phyloP scores from a whole-genome alignment of 2,329 filamentous ascomycete species.

The Fusarium papillatum region DNA sequence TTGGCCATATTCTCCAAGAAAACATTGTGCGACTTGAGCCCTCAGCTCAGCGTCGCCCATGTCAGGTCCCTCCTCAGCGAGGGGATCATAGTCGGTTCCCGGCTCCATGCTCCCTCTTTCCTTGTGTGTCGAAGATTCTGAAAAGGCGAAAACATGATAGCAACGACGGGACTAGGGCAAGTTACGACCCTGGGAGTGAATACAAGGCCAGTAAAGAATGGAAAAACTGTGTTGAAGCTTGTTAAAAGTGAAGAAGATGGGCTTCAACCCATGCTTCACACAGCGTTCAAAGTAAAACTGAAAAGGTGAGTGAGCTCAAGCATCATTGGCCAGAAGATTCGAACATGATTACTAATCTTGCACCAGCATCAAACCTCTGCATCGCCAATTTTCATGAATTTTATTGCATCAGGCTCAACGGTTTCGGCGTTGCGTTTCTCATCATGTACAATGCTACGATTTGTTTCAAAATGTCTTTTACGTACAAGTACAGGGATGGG shows the following conservation, averaged over 20 bases:
- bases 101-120: slow-evolving; percentile 48
- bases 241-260: not conserved
- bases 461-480: slow-evolving; percentile 44
- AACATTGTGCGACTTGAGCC: not conserved
- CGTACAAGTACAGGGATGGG: slow-evolving; percentile 31
- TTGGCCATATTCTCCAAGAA: slow-evolving; percentile 4
- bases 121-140: slow-evolving; percentile 32
- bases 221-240: not conserved
- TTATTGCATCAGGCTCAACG: slow-evolving; percentile 14
- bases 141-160: slow-evolving; percentile 47
- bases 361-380: slow-evolving; percentile 1
- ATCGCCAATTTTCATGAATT: slow-evolving; percentile 10
- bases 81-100: slow-evolving; percentile 37
- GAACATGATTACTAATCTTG: slow-evolving; percentile 37
- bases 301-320: not conserved
- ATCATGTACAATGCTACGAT: slow-evolving; percentile 55
- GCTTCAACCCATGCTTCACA: slow-evolving; percentile 20
- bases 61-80: slow-evolving; percentile 28
- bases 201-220: not conserved
- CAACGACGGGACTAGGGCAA: slow-evolving; percentile 13
- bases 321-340: not conserved
- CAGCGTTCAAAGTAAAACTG: slow-evolving; percentile 11
- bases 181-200: slow-evolving; percentile 18
- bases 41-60: slow-evolving; percentile 20
- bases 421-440: slow-evolving; percentile 23